Base-by-base conservation (phyloP, 148 eudicot genomes). In the Euryodendron excelsum region DNA sequence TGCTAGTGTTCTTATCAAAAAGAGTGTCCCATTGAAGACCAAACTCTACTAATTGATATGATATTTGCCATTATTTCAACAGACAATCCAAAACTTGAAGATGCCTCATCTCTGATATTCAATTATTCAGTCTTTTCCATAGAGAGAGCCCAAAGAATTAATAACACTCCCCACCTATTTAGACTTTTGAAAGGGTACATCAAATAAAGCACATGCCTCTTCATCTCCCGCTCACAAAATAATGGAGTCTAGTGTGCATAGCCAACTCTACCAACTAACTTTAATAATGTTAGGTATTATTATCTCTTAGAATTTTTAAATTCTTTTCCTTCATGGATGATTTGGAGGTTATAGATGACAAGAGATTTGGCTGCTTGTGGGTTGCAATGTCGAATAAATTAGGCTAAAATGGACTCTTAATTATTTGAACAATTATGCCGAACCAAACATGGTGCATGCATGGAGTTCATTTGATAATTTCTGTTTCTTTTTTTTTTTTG, bases 71-170 rank as follows among this genome's bases (percentile, higher is more conserved):
- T 21, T 73, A 5, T 72, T 72, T 1, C 21, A 53, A 2, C 62
- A 73, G 25, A 52, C 45, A 73, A 25, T 73, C 63, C 63, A 48
- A 72, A 10, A 28, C 28, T 72, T 31, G 13, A 73, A 73, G 11
- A 4, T n/a, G 20, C 61, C 61, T 72, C 30, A 52, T 72, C 59
- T 23, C 39, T 28, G n/a, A n/a, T 17, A 20, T 48, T 71, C 15
- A 48, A 31, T 31, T 50, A 33, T 73, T 33, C 44, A 37, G 63
- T 73, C 31, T 33, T 52, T 52, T 52, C 53, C 60, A n/a, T 13
- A 34, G 44, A 52, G 25, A 50, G 37, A 52, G 17, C 17, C 60
- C 75, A 31, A 72, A 30, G n/a, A 50, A n/a, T n/a, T n/a, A n/a
- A 30, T 41, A 30, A 15, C 21, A 72, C 44, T 52, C 41, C 60